A percentile compares a stretch with the other conserved stretches of the same genome.
phyloP scores from a whole-genome alignment of 257 asterid genomes.

The Solanum bulbocastanum region DNA sequence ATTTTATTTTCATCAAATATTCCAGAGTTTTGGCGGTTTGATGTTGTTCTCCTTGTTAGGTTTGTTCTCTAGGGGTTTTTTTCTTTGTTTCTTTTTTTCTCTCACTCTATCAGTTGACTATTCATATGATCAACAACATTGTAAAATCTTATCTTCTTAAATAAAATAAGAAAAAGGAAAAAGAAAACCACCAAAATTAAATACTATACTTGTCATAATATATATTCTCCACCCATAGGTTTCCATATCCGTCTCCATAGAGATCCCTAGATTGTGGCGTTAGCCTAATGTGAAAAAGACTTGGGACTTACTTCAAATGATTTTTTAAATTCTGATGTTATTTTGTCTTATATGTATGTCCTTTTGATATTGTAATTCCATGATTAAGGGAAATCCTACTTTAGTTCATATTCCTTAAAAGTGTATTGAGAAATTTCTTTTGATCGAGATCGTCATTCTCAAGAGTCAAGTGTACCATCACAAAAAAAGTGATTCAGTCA shows the following conservation, averaged over 20 bases:
- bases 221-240: no score
- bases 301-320: background rate
- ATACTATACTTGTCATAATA: background rate
- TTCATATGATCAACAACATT: no score
- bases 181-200: background rate
- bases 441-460: background rate
- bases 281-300: background rate
- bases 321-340: background rate
- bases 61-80: background rate
- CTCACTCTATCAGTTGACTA: no score
- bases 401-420: background rate
- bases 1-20: background rate
- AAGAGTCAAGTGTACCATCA: background rate
- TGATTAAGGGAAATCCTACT: background rate
- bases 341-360: background rate
- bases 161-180: no score
- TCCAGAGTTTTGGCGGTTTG: background rate
- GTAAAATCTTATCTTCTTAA: no score
- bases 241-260: no score
- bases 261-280: no score
- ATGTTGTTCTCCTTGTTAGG: background rate
- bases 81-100: no score
- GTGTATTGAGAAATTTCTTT: background rate
- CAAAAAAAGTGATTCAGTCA: background rate
- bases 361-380: background rate